Base-by-base conservation (phyloP, 495 filamentous ascomycete genomes). In the Rostrohypoxylon terebratum region DNA sequence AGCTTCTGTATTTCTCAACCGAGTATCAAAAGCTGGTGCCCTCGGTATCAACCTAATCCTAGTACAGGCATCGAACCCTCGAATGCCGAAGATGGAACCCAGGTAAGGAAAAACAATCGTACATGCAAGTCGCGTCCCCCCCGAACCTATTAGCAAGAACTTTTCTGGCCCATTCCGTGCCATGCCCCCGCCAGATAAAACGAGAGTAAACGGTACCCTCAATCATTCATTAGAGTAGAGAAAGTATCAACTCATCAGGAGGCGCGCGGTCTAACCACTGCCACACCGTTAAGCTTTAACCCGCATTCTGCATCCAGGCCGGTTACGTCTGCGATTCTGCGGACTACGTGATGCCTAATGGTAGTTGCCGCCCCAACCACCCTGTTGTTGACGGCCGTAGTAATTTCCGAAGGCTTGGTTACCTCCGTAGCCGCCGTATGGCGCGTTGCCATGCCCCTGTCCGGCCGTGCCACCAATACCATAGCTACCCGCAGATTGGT, bases 281-380 rank as follows among this genome's bases (percentile, higher is more conserved):
- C 42, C 50, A 68, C 38, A 62, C 38, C 34, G 36, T 44, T 42
- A 18, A 20, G 58, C 21, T 42, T 59, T 59, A 47, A 47, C 44
- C 38, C 47, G 54, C 47, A 28, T 25, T 63, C 42, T 33, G 45
- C 20, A 57, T 44, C 33, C 13, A 51, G 25, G 21, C 57, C 38
- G 9, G 21, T 20, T 48, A n/a, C 21, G 40, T 66, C 31, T 66
- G 34, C 64, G 68, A 66, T 60, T 63, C 14, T 54, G 59, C 53
- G 58, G 68, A 60, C 61, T 55, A 34, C 59, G 60, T 38, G 68
- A 76, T 63, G 54, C 65, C 71, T 85, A 84, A 75, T 85, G 81
- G 77, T 94, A 93, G 82, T 93, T 93, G 77, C 87, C 89, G 71
- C 89, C 91, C 89, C 91, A 93, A 59, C 87, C 87, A 59, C 84